Base-by-base conservation (phyloP, 2,329 filamentous ascomycete genomes). In the Kalaharituber pfeilii region DNA sequence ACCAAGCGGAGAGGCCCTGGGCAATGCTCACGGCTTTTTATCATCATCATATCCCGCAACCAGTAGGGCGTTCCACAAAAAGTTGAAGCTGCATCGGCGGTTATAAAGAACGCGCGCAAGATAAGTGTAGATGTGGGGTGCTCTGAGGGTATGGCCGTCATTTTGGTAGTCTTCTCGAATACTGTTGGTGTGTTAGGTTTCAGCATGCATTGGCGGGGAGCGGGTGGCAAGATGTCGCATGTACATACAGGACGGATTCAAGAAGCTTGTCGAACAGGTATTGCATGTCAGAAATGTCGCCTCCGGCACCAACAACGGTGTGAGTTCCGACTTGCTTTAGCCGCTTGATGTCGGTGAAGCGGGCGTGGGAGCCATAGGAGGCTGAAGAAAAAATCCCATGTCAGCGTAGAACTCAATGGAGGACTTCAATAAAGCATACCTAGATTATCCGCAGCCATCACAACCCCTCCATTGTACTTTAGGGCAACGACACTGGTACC, bases 271-370 rank as follows among this genome's bases (percentile, higher is more conserved):
- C 84, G 63, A 62, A 62, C 6, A 98, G 80, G 74, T 93, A 93
- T 75, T 98, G 91, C 91, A 98, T 96, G 74, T 98, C 91, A 61
- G 86, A 94, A 64, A 98, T 82, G 73, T 98, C 91, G 69, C 91
- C 91, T 69, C 87, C 86, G 72, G 96, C 94, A 65, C 91, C 91
- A 66, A 98, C 76, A 57, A 96, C 78, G 27, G 86, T 81, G 61
- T 81, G 79, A 62, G 81, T 76, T 50, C 47, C 86, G 71, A 96
- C 96, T 64, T 80, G 77, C 65, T 86, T 86, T 62, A 98, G 82
- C 67, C 91, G 88, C 73, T 95, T 93, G 68, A 96, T 86, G 69
- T 95, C 84, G 65, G 85, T 88, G 77, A 96, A 98, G 67, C 91
- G 86, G 57, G 91, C 89, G 62, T 89, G 84, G 55, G 91, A 95